Conservation (phyloP, 1,284 basidiomycete species). For the Ganoderma lucidum region DNA sequence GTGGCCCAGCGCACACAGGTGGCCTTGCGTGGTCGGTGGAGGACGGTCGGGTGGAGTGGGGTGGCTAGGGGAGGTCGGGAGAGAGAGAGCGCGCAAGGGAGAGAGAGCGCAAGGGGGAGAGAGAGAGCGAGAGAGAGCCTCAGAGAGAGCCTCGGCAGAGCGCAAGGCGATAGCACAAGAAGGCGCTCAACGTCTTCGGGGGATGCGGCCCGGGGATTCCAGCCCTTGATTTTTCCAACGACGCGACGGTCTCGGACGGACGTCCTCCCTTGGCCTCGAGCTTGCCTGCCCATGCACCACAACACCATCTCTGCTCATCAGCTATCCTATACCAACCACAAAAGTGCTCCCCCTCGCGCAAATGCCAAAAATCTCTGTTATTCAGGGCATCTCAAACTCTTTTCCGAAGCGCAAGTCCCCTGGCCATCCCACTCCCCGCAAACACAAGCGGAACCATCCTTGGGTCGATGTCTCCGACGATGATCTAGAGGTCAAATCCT, state of each 20-base stretch:
- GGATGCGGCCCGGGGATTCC: neutral
- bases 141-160: neutral
- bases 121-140: neutral
- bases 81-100: neutral
- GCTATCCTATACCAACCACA: constrained; percentile 16
- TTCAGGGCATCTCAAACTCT: constrained; percentile 34
- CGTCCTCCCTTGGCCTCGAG: neutral
- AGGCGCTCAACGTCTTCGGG: neutral
- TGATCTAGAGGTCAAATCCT: constrained; percentile 36
- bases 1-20: neutral
- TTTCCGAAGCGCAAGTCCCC: constrained; percentile 19
- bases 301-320: neutral
- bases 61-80: neutral
- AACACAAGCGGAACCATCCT: constrained; percentile 35
- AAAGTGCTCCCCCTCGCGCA: constrained; percentile 4
- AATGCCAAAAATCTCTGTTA: constrained; percentile 35
- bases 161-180: neutral
- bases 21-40: too few relatives aligned
- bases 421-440: constrained; percentile 21
- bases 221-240: neutral
- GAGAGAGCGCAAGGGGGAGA: neutral
- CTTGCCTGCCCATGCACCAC: constrained; percentile 13
- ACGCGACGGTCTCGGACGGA: neutral
- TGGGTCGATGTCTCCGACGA: constrained; percentile 44
- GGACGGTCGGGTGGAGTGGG: neutral